These are phyloP conservation scores for Salisapilia sapeloensis DNA, from an alignment of 352 stramenopile genomes.

Conservation along the genomic window DNA sequence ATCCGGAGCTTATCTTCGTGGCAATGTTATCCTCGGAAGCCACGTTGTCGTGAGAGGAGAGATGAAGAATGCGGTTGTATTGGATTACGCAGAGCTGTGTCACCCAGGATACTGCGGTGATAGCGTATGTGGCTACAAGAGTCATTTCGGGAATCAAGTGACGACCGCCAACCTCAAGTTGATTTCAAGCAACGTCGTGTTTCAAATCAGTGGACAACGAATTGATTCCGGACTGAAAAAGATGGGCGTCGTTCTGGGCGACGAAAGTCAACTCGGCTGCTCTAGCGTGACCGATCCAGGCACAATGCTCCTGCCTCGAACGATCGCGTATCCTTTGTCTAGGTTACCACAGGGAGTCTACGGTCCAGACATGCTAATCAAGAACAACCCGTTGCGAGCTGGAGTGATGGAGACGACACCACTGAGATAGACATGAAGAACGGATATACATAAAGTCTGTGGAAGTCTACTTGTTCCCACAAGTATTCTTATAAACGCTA, in stretches of 20 bases:
- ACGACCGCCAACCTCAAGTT: conserved; percentile 62
- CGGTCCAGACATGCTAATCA: conserved; percentile 44
- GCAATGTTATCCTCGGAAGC: conserved; percentile 38
- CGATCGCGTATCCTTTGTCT: conserved; percentile 48
- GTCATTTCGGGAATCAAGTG: conserved; percentile 72
- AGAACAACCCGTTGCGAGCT: conserved; percentile 64
- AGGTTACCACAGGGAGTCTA: conserved; percentile 49
- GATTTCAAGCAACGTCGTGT: conserved; percentile 9
- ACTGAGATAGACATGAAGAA: conserved; percentile 4
- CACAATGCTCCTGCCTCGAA: conserved; percentile 38
- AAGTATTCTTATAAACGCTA: too few species aligned
- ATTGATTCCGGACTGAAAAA: conserved; percentile 58
- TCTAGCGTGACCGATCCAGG: conserved; percentile 54
- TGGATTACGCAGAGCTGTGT: conserved; percentile 56
- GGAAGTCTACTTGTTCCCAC: too few species aligned
- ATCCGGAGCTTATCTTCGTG: conserved; percentile 46
- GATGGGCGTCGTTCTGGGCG: conserved; percentile 49
- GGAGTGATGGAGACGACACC: conserved; percentile 38
- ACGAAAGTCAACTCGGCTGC: conserved; percentile 54
- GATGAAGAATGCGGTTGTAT: conserved; percentile 50
- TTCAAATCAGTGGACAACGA: conserved; percentile 12
- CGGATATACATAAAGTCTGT: too few species aligned
- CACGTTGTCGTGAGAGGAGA: conserved; percentile 49
- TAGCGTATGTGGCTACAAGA: conserved; percentile 54
- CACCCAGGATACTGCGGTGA: conserved; percentile 63